phyloP scores from a whole-genome alignment of 1,284 basidiomycete species.

The Cutaneotrichosporon sp. region DNA sequence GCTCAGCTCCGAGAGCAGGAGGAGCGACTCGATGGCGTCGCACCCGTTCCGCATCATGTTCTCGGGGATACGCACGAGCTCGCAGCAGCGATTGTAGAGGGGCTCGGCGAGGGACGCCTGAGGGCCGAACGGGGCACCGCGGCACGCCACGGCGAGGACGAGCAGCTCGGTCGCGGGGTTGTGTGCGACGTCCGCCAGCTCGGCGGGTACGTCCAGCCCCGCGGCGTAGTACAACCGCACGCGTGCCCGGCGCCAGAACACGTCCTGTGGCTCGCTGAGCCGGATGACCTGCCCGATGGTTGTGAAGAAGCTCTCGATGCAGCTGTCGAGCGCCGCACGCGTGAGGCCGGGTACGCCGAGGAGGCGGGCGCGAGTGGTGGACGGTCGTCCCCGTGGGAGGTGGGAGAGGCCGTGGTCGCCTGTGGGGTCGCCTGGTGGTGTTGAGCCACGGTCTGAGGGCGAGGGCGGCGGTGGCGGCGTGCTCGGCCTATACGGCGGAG shows the following conservation, averaged over 20 bases:
- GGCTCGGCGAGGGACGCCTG: conserved; percentile 5
- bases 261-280: not conserved
- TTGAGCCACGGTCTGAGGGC: not conserved
- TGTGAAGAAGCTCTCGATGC: conserved; percentile 15
- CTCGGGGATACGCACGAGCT: not conserved
- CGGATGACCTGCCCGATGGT: conserved; percentile 14
- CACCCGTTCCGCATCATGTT: not conserved
- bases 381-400: not conserved
- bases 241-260: conserved; percentile 9
- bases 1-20: conserved; percentile 13
- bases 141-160: conserved; percentile 15
- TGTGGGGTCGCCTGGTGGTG: not conserved
- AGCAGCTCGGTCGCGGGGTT: conserved; percentile 14
- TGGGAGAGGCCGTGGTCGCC: conserved; percentile 1
- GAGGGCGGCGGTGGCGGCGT: not conserved
- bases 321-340: conserved; percentile 12
- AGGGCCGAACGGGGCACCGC: conserved; percentile 12
- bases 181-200: conserved; percentile 10
- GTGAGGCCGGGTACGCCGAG: conserved; percentile 16
- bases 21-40: conserved; percentile 15
- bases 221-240: conserved; percentile 13
- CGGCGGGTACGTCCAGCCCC: conserved; percentile 13
- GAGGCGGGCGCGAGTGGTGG: not conserved
- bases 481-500: not conserved
- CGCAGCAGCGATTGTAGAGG: conserved; percentile 9